These are phyloP conservation scores for Alternaria gansuensis DNA, from an alignment of 2,329 filamentous ascomycete species.

Conservation along the genomic window DNA sequence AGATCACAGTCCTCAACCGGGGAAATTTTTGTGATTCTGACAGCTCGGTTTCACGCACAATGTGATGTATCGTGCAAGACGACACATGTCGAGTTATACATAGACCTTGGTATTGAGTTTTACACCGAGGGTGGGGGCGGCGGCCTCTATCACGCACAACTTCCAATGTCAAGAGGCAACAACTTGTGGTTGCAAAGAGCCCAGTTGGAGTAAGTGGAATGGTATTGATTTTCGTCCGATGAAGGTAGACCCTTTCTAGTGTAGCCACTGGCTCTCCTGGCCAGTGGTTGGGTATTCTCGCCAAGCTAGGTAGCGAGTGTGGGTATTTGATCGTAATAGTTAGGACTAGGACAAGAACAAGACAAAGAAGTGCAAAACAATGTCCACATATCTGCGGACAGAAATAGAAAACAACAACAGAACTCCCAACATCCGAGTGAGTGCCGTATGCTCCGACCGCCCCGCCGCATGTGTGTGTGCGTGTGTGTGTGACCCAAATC, in stretches of 20 bases:
- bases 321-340: conserved; percentile 30
- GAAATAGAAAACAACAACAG: conserved; percentile 18
- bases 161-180: not conserved
- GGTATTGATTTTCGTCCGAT: conserved; percentile 49
- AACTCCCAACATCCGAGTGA: conserved; percentile 14
- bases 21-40: conserved; percentile 12
- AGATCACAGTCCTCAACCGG: not conserved
- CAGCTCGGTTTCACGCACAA: conserved; percentile 15
- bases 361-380: conserved; percentile 14
- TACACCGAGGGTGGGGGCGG: not conserved
- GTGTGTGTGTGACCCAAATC: conserved; percentile 33
- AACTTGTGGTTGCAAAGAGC: not conserved
- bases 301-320: conserved; percentile 41
- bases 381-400: conserved; percentile 23
- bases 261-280: conserved; percentile 34
- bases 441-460: conserved; percentile 33
- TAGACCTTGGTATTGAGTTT: not conserved
- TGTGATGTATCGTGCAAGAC: conserved; percentile 4
- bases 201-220: conserved; percentile 2
- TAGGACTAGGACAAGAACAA: conserved; percentile 18
- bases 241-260: conserved; percentile 51
- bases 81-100: conserved; percentile 4
- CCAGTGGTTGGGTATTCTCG: conserved; percentile 34
- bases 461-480: conserved; percentile 39
- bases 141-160: not conserved